These are phyloP conservation scores for Apophysomyces trapeziformis DNA, from an alignment of 371 early-diverging fungal genomes.

Conservation along the genomic window DNA sequence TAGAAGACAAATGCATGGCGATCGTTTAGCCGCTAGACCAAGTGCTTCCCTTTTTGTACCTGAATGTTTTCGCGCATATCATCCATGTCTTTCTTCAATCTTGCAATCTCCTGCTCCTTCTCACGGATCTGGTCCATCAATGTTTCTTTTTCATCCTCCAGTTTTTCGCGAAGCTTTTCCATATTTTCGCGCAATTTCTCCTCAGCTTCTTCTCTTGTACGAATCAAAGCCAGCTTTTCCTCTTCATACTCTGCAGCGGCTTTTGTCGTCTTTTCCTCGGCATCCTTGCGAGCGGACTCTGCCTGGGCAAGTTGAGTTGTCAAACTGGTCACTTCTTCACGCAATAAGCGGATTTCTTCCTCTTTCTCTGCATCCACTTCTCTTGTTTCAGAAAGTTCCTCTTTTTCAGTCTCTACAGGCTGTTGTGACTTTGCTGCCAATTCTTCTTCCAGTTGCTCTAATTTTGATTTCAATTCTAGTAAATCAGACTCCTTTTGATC, in stretches of 20 bases:
- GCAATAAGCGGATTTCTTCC: background rate
- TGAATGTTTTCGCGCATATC: slow-evolving; percentile 27
- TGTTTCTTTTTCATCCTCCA: slow-evolving; percentile 26
- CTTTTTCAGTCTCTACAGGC: background rate
- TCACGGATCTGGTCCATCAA: slow-evolving; percentile 18
- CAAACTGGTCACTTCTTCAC: background rate
- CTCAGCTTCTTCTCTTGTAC: slow-evolving; percentile 15
- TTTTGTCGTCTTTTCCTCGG: slow-evolving; percentile 6
- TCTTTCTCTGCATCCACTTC: background rate
- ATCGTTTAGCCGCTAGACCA: background rate
- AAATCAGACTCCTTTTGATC: slow-evolving; percentile 23
- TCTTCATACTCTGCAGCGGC: slow-evolving; percentile 16
- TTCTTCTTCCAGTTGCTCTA: slow-evolving; percentile 17
- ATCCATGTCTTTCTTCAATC: slow-evolving; percentile 26
- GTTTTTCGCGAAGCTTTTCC: slow-evolving; percentile 31
- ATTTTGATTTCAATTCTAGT: slow-evolving; percentile 15
- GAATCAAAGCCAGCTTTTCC: slow-evolving; percentile 17
- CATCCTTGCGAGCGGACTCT: background rate
- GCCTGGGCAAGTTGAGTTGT: background rate
- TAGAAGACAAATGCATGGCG: background rate
- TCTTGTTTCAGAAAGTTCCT: background rate
- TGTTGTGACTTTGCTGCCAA: slow-evolving; percentile 8
- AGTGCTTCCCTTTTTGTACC: background rate
- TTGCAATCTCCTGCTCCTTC: slow-evolving; percentile 29
- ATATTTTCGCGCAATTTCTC: slow-evolving; percentile 23